Evolutionary conservation across 352 stramenopile species (phyloP), one percentile per base, ranked within the genome.

Genomic region (Pythium utonaiense): DNA sequence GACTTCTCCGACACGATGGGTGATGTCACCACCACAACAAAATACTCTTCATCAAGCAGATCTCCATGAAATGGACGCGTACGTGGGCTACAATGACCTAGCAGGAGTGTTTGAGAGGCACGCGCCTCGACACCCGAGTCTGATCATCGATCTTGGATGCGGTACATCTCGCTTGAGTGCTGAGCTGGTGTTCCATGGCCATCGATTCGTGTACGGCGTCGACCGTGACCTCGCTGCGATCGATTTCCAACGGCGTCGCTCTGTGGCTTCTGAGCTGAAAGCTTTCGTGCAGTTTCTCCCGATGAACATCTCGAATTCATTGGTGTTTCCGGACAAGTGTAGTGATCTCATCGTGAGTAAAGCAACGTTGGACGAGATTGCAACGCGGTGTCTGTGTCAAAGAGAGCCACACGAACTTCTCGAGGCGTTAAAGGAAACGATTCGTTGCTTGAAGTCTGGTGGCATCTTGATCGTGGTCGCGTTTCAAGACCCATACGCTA

Each of bases 261-360:
- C 40, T 6, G 45, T 33, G 3, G 24, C 34, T 7, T 5, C n/a
- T 12, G 51, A 67, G 8, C 41, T 78, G 6, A 13, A 19, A 7
- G 24, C 41, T 7, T 73, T 60, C 25, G 53, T 71, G 6, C 58
- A 38, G 6, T 75, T 73, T 24, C 19, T 57, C 7, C 34, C 21
- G 10, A 71, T 73, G 60, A 44, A 69, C 21, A 30, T 59, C 1
- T 30, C 48, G 1, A 28, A 36, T 13, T 27, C 27, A 3, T 33
- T 78, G 34, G n/a, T 41, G 0, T 67, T 75, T 17, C 52, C 57
- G 2, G 70, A 78, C 51, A 6, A 55, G 13, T 65, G 38, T 13
- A 75, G 66, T 40, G 63, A 73, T 21, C 66, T 62, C 3, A 58
- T 78, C 5, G 38, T 78, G 25, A 70, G 54, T 25, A 72, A 75